Conservation (phyloP, 805 yeast species). For the Starmerella kuoi region DNA sequence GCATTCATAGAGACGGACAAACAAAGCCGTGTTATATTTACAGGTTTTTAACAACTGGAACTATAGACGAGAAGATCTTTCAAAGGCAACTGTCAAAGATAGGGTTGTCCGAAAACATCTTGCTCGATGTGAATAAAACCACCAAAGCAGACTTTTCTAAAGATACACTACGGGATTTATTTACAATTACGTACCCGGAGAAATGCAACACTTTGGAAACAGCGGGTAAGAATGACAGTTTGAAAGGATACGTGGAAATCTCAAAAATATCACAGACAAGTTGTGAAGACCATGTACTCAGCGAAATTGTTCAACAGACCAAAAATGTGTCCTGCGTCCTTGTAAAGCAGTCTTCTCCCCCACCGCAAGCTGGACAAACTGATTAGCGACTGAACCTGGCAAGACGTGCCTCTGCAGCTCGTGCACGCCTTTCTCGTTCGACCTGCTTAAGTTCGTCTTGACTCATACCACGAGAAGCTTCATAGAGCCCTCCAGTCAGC, state of each 20-base stretch:
- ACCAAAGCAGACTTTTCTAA: conserved; percentile 40
- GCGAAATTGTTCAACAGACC: not conserved
- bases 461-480: conserved; percentile 39
- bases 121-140: conserved; percentile 32
- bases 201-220: conserved; percentile 61
- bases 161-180: conserved; percentile 61
- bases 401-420: conserved; percentile 89
- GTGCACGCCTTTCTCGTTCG: conserved; percentile 88
- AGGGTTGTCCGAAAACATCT: conserved; percentile 63
- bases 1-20: conserved; percentile 93
- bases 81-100: conserved; percentile 82
- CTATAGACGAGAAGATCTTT: conserved; percentile 77
- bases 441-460: conserved; percentile 64
- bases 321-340: not conserved
- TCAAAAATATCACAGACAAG: too few relatives aligned
- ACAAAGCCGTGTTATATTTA: conserved; percentile 64
- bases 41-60: conserved; percentile 73
- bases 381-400: not conserved
- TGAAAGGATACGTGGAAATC: conserved; percentile 5
- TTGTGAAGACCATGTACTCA: too few relatives aligned
- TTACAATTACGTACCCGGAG: conserved; percentile 42
- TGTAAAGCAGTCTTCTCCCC: too few relatives aligned
- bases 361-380: too few relatives aligned
- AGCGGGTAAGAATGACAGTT: not conserved
- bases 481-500: conserved; percentile 19